These are phyloP conservation scores for Lactarius pseudohatsudake DNA, from an alignment of 768 basidiomycete species.

Conservation along the genomic window DNA sequence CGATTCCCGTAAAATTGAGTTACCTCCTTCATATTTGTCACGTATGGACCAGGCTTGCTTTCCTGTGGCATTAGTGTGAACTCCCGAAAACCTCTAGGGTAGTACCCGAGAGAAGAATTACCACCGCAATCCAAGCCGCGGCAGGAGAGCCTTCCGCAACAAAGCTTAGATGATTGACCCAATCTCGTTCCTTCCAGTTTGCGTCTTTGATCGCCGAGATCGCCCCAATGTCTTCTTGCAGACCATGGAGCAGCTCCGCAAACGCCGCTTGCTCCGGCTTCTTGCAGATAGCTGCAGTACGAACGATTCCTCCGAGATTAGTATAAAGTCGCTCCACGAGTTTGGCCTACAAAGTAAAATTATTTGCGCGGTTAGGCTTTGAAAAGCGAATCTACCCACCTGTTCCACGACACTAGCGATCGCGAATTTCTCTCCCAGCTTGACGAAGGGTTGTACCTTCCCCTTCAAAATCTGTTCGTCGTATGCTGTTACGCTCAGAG, in stretches of 20 bases:
- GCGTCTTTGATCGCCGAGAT: conserved; percentile 83
- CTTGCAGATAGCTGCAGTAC: conserved; percentile 67
- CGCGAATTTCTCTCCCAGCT: conserved; percentile 69
- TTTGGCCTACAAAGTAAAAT: conserved; percentile 50
- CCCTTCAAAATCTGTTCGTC: conserved; percentile 71
- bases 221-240: conserved; percentile 69
- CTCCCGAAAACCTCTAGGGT: conserved; percentile 4
- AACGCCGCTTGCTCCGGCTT: conserved; percentile 70
- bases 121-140: conserved; percentile 86
- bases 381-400: conserved; percentile 45
- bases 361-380: background rate
- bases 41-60: conserved; percentile 75
- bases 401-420: conserved; percentile 71
- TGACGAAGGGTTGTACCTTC: conserved; percentile 70
- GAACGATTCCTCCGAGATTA: conserved; percentile 67
- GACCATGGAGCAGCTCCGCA: conserved; percentile 58
- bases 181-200: conserved; percentile 75
- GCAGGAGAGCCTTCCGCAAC: conserved; percentile 80
- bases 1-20: conserved; percentile 86
- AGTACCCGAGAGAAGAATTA: conserved; percentile 34
- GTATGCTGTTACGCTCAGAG: conserved; percentile 68
- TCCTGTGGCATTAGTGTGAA: conserved; percentile 39
- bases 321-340: conserved; percentile 67
- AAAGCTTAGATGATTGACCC: conserved; percentile 76
- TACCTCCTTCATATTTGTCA: conserved; percentile 84